Conservation (phyloP, 768 basidiomycete genomes). For the Coprinopsis strossmayeri region DNA sequence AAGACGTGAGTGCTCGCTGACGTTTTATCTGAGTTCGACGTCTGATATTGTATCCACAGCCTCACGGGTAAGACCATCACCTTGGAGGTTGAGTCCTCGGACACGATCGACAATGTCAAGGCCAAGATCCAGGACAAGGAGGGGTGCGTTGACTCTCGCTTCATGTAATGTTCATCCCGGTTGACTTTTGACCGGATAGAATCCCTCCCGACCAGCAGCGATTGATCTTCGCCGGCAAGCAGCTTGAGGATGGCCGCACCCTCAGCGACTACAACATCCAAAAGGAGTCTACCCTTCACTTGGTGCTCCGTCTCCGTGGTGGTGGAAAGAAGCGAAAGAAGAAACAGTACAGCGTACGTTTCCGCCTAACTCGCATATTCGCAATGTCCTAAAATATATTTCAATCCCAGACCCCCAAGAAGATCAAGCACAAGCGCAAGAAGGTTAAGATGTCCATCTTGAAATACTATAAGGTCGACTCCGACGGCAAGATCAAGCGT, state of each 20-base stretch:
- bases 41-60: slow-evolving; percentile 34
- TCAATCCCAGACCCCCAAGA: slow-evolving; percentile 79
- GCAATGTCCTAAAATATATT: slow-evolving; percentile 3
- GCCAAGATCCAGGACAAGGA: slow-evolving; percentile 98
- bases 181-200: slow-evolving; percentile 26
- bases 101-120: slow-evolving; percentile 98
- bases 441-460: slow-evolving; percentile 99
- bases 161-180: slow-evolving; percentile 6
- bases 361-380: neutral
- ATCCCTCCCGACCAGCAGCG: slow-evolving; percentile 96
- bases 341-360: slow-evolving; percentile 93
- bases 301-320: slow-evolving; percentile 96
- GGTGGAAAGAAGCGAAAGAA: slow-evolving; percentile 99
- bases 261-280: slow-evolving; percentile 97
- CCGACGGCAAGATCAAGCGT: slow-evolving; percentile 99
- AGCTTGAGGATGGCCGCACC: slow-evolving; percentile 97
- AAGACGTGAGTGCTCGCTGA: slow-evolving; percentile 64
- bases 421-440: slow-evolving; percentile 99
- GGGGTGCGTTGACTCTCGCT: slow-evolving; percentile 47
- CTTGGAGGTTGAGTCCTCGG: slow-evolving; percentile 95
- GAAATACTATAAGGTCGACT: slow-evolving; percentile 99
- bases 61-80: slow-evolving; percentile 99
- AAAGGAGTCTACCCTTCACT: slow-evolving; percentile 97
- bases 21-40: neutral
- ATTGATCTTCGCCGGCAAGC: slow-evolving; percentile 98